Percentiles rank a stretch among this genome's conserved stretches.
These are phyloP conservation scores for Candida silvicultrix DNA, from an alignment of 805 yeast genomes.

Conservation along the genomic window DNA sequence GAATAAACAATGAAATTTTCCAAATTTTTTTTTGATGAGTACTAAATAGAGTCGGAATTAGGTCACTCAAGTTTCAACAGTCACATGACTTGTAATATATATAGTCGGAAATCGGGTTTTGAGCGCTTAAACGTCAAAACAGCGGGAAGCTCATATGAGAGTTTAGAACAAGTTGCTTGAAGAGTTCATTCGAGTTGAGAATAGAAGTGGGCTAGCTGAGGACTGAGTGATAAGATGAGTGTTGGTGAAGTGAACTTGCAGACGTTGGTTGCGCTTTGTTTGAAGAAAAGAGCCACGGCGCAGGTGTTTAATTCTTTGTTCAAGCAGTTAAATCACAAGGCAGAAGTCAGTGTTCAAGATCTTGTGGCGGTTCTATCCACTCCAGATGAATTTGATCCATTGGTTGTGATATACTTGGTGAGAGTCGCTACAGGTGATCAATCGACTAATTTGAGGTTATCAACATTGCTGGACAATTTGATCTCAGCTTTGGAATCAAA, in stretches of 20 bases:
- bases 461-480: conserved; percentile 8
- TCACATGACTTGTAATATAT: too few species aligned
- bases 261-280: conserved; percentile 12
- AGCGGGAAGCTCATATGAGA: too few species aligned
- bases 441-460: conserved; percentile 8
- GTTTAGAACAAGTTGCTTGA: too few species aligned
- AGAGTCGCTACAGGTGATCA: conserved; percentile 2
- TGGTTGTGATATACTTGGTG: conserved; percentile 13
- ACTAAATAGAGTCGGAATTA: too few species aligned
- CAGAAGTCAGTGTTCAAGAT: conserved; percentile 11
- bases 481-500: conserved; percentile 8
- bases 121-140: too few species aligned
- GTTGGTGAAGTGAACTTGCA: not conserved
- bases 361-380: conserved; percentile 6
- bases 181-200: too few species aligned
- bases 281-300: conserved; percentile 10
- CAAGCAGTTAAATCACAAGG: conserved; percentile 18
- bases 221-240: too few species aligned
- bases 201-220: too few species aligned
- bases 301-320: conserved; percentile 12
- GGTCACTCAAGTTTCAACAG: too few species aligned
- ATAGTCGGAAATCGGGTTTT: too few species aligned
- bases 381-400: conserved; percentile 12
- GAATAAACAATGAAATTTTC: too few species aligned
- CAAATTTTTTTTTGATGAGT: too few species aligned